Conservation (phyloP, 2,329 filamentous ascomycete genomes). For the Teratosphaeria viscida region DNA sequence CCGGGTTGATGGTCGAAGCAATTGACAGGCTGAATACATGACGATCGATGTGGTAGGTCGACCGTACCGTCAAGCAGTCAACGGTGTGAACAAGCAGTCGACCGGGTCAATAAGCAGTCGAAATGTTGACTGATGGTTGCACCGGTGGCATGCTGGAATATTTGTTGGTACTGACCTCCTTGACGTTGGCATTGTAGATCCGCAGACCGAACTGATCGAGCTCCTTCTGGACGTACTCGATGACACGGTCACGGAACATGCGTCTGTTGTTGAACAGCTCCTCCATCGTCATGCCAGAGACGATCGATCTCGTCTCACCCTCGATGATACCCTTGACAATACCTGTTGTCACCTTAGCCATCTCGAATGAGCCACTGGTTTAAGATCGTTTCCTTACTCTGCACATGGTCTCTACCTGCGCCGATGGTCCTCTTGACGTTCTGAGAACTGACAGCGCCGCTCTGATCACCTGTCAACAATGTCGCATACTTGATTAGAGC, state of each 20-base stretch:
- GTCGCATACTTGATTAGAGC: conserved; percentile 74
- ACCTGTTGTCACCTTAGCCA: conserved; percentile 47
- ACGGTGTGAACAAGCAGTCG: neutral
- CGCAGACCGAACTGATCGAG: conserved; percentile 66
- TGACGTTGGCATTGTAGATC: conserved; percentile 65
- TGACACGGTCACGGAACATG: conserved; percentile 39
- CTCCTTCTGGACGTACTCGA: conserved; percentile 60
- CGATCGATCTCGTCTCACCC: conserved; percentile 73
- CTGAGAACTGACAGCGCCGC: conserved; percentile 28
- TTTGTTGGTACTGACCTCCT: conserved; percentile 40
- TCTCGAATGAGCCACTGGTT: neutral
- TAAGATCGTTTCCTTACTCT: conserved; percentile 39
- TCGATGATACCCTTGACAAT: conserved; percentile 88
- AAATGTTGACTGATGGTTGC: too few species aligned
- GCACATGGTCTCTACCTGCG: conserved; percentile 27
- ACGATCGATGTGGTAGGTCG: neutral
- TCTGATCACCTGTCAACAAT: conserved; percentile 56
- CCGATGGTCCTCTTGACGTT: conserved; percentile 28
- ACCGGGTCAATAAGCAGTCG: neutral
- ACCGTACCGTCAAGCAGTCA: neutral
- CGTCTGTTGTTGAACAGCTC: conserved; percentile 63
- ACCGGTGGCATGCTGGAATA: neutral
- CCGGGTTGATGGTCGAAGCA: too few species aligned
- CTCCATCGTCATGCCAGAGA: conserved; percentile 86
- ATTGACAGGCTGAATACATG: too few species aligned